phyloP scores from a whole-genome alignment of 2,329 filamentous ascomycete species.

The Fusarium guadeloupense region DNA sequence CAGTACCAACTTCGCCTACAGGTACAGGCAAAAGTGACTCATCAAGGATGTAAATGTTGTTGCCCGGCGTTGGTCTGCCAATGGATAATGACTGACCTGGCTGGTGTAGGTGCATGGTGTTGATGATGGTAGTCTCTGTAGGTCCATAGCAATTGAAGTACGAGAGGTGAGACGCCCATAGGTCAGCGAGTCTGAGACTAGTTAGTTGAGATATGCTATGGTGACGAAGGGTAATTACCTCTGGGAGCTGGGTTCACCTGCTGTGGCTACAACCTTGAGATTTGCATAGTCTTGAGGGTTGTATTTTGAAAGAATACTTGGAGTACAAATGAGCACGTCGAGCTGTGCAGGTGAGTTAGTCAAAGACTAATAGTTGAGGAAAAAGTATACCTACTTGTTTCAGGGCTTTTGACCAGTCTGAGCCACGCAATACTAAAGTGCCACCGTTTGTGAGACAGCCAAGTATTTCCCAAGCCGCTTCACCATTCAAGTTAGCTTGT shows the following conservation, averaged over 20 bases:
- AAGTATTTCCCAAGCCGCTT: conserved; percentile 68
- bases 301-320: conserved; percentile 63
- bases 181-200: conserved; percentile 55
- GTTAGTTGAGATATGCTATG: neutral
- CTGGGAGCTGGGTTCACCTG: conserved; percentile 62
- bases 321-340: conserved; percentile 65
- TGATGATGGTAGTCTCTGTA: conserved; percentile 68
- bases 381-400: conserved; percentile 47
- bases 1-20: conserved; percentile 59
- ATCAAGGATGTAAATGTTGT: conserved; percentile 64
- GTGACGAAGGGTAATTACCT: conserved; percentile 41
- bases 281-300: conserved; percentile 56
- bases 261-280: conserved; percentile 61
- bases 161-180: conserved; percentile 59
- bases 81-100: conserved; percentile 62
- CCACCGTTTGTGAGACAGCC: conserved; percentile 65
- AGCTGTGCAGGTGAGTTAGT: conserved; percentile 46
- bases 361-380: rapidly evolving
- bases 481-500: neutral
- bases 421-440: conserved; percentile 61
- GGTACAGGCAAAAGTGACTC: conserved; percentile 54
- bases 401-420: conserved; percentile 58
- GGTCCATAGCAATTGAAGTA: conserved; percentile 68
- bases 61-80: conserved; percentile 65
- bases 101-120: conserved; percentile 54